Evolutionary conservation across 2,329 filamentous ascomycete genomes (phyloP).

Genomic region (Daldinia sp.): DNA sequence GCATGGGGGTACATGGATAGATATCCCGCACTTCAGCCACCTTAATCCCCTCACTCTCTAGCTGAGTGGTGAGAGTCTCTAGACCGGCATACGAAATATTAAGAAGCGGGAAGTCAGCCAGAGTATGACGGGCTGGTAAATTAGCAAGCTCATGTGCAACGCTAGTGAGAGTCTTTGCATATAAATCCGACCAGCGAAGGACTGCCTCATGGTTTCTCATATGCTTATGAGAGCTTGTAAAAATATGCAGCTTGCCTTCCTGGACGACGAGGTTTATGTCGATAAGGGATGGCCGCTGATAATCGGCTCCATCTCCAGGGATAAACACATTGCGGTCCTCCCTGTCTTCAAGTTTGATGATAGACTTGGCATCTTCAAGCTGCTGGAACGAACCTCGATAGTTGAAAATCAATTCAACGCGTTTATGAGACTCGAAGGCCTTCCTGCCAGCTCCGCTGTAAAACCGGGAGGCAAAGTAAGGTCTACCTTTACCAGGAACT

Average conservation of each 20-base stretch:
- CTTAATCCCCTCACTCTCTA: neutral
- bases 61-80: neutral
- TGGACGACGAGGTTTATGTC: neutral
- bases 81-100: neutral
- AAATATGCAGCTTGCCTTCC: neutral
- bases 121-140: neutral
- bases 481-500: constrained; percentile 48
- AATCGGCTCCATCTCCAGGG: neutral
- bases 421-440: constrained; percentile 31
- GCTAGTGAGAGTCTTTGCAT: neutral
- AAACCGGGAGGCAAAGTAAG: constrained; percentile 51
- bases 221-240: neutral
- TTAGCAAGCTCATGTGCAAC: neutral
- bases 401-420: constrained; percentile 48
- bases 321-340: neutral
- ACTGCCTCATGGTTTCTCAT: neutral
- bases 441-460: constrained; percentile 2
- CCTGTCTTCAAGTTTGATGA: neutral
- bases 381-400: constrained; percentile 32
- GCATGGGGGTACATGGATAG: constrained; percentile 31
- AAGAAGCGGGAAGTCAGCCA: constrained; percentile 17
- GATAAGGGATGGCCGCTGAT: neutral
- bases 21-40: neutral
- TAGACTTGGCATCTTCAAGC: constrained; percentile 16
- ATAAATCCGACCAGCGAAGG: neutral